Evolutionary conservation across 1,284 basidiomycete genomes (phyloP), one percentile per base, ranked within the genome.

Genomic region (Melampsora larici-populina): DNA sequence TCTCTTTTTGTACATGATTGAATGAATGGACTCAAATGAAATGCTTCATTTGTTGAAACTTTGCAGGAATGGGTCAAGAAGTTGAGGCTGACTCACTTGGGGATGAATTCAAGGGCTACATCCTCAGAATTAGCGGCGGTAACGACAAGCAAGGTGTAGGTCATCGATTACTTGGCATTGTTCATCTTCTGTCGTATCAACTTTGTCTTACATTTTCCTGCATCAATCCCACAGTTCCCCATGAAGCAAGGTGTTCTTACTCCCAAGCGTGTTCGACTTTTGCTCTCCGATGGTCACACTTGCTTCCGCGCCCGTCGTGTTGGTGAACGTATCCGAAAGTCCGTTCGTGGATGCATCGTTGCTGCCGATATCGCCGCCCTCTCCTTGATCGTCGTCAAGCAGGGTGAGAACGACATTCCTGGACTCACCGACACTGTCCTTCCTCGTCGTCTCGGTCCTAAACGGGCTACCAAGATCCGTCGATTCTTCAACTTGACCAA

Each of bases 181-280:
- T 40, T 26, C n/a, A 26, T 40, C 6, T 33, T 36, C 4, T 4
- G 7, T 40, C 4, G 3, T n/a, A 26, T 11, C 60, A 65, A 36
- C 18, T 1, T 55, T 55, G 51, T 3, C 62, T 63, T 33, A 21
- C 29, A 63, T 18, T 29, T 33, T 33, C 62, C 18, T 40, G 26
- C 24, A 13, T 63, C 69, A 9, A 36, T 67, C 17, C 46, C 36
- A 24, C 92, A 93, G 86, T 97, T 97, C 90, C 94, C 94, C 75
- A 97, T 97, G 94, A 98, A 98, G 88, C 96, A 98, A 87, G 96
- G 95, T 88, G 92, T 98, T 83, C 91, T 99, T 81, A 89, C 95
- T 82, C 93, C 93, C 81, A 86, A 94, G 87, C 94, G 96, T 89
- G 93, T 96, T 83, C 89, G 90, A 80, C 92, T 99, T 81, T 92